These are phyloP conservation scores for Crucihimalaya himalaica DNA, from an alignment of 345 rosid species.

Conservation along the genomic window DNA sequence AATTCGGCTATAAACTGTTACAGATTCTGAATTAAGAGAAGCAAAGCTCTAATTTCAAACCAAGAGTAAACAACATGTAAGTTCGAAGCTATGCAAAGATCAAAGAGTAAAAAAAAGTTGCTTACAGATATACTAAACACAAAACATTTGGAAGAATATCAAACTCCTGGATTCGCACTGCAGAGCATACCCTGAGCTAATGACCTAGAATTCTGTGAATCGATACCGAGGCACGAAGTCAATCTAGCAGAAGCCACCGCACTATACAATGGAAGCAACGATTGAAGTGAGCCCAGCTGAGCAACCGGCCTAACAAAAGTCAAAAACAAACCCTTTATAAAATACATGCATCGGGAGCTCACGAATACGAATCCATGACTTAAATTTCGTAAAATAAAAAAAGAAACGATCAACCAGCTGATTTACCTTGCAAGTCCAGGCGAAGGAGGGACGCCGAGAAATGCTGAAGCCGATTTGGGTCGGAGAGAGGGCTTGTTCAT, in stretches of 20 bases:
- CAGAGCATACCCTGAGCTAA: constrained; percentile 99
- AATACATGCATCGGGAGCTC: neutral
- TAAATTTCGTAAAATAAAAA: constrained; percentile 4
- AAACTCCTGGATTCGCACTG: constrained; percentile 97
- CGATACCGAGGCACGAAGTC: constrained; percentile 84
- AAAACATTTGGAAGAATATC: constrained; percentile 60
- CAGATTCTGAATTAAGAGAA: neutral
- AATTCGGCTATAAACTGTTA: constrained; percentile 1
- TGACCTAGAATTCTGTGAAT: constrained; percentile 74
- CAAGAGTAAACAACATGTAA: constrained; percentile 10
- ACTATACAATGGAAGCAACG: constrained; percentile 79
- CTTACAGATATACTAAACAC: constrained; percentile 66
- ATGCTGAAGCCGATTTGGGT: constrained; percentile 48
- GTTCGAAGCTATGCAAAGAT: constrained; percentile 7
- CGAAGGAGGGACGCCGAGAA: constrained; percentile 47
- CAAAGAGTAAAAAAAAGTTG: constrained; percentile 43
- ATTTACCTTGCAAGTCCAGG: constrained; percentile 47
- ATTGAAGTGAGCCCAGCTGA: constrained; percentile 71
- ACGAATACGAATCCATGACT: neutral
- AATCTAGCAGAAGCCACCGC: constrained; percentile 86
- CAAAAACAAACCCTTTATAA: neutral
- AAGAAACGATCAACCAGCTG: neutral
- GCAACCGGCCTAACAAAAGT: constrained; percentile 58
- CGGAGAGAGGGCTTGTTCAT: constrained; percentile 53
- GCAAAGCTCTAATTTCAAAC: neutral